Evolutionary conservation across 495 filamentous ascomycete species (phyloP).

Genomic region (Oidiodendron maius): DNA sequence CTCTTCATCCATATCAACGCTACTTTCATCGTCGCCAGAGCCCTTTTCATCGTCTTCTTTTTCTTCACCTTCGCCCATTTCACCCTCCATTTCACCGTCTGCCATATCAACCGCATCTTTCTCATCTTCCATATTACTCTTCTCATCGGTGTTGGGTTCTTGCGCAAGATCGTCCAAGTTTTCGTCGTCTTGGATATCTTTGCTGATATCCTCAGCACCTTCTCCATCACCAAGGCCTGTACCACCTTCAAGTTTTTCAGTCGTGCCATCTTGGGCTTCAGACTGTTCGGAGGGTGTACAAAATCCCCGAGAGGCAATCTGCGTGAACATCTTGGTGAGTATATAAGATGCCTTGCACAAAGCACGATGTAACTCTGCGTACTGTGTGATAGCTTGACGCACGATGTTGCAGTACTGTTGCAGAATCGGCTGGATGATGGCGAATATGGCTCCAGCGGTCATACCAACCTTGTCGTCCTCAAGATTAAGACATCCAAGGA

Average conservation of each 20-base stretch:
- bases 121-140: slow-evolving; percentile 61
- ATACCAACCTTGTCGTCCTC: slow-evolving; percentile 33
- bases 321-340: slow-evolving; percentile 67
- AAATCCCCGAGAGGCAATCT: slow-evolving; percentile 78
- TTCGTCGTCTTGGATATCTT: slow-evolving; percentile 90
- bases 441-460: slow-evolving; percentile 53
- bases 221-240: slow-evolving; percentile 96
- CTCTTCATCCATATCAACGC: slow-evolving; percentile 73
- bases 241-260: slow-evolving; percentile 79
- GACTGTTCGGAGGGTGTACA: slow-evolving; percentile 80
- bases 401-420: slow-evolving; percentile 64
- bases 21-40: slow-evolving; percentile 37
- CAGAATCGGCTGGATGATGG: slow-evolving; percentile 65
- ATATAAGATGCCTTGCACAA: slow-evolving; percentile 68
- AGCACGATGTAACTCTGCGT: slow-evolving; percentile 54
- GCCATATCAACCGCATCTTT: slow-evolving; percentile 93
- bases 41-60: slow-evolving; percentile 48
- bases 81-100: slow-evolving; percentile 79
- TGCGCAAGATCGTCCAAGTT: slow-evolving; percentile 88
- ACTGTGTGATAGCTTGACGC: slow-evolving; percentile 41
- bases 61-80: slow-evolving; percentile 60
- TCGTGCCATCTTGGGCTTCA: slow-evolving; percentile 54
- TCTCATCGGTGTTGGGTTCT: slow-evolving; percentile 54
- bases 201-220: slow-evolving; percentile 94
- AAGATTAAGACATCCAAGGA: slow-evolving; percentile 44